phyloP scores from a whole-genome alignment of 2,329 filamentous ascomycete genomes.

The Colletotrichum magnum region DNA sequence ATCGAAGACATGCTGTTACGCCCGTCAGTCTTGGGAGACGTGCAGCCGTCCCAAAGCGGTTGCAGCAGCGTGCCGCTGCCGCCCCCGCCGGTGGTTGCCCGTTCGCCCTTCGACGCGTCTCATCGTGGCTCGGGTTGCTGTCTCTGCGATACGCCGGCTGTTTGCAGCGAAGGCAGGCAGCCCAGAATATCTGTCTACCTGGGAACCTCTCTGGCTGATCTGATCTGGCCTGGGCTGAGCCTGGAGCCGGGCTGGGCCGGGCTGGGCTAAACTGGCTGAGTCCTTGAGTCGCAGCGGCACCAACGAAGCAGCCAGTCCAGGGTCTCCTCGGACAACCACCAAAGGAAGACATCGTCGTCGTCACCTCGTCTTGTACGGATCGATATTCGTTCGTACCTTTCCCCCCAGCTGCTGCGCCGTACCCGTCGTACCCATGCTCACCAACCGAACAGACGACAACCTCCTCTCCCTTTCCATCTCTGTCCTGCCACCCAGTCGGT shows the following conservation, averaged over 20 bases:
- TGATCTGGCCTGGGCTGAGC: no score
- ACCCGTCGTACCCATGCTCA: slow-evolving; percentile 11
- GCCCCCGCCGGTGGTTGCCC: not conserved
- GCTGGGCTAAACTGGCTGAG: no score
- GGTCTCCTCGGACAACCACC: no score
- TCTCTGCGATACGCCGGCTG: slow-evolving; percentile 23
- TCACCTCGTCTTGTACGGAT: no score
- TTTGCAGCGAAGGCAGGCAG: slow-evolving; percentile 20
- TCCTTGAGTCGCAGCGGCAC: slow-evolving; percentile 9
- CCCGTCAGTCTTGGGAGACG: slow-evolving; percentile 32
- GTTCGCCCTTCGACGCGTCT: slow-evolving; percentile 11
- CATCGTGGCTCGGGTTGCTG: slow-evolving; percentile 17
- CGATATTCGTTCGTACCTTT: no score
- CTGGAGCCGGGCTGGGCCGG: no score
- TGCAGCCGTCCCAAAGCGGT: slow-evolving; percentile 31
- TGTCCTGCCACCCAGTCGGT: slow-evolving; percentile 14
- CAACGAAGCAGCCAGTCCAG: not conserved
- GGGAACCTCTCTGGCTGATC: no score
- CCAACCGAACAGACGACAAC: slow-evolving; percentile 8
- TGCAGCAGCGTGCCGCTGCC: not conserved
- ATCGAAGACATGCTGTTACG: slow-evolving; percentile 34
- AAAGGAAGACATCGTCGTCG: no score
- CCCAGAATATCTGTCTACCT: not conserved
- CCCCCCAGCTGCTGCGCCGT: slow-evolving; percentile 26
- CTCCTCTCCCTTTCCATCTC: not conserved